These are phyloP conservation scores for Cryptococcus sp. DNA, from an alignment of 1,284 basidiomycete species.

Conservation along the genomic window DNA sequence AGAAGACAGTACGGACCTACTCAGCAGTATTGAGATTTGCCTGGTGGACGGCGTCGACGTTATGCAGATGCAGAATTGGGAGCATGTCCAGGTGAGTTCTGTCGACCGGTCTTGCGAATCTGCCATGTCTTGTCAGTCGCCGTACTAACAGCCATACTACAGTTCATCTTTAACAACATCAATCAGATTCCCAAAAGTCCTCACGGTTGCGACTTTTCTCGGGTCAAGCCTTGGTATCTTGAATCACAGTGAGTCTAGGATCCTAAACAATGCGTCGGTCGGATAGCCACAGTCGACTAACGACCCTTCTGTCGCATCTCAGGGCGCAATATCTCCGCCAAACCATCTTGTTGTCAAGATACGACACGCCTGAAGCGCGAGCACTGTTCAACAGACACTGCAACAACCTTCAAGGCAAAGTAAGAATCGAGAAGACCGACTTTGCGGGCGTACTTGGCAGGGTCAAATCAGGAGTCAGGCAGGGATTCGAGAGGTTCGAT, in stretches of 20 bases:
- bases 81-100: slow-evolving; percentile 77
- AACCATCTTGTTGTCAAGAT: slow-evolving; percentile 81
- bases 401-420: slow-evolving; percentile 82
- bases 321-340: slow-evolving; percentile 83
- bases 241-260: slow-evolving; percentile 73
- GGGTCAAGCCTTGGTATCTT: slow-evolving; percentile 96
- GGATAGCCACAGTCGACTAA: slow-evolving; percentile 1
- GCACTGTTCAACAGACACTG: slow-evolving; percentile 71
- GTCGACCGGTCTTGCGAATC: neutral
- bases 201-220: slow-evolving; percentile 91
- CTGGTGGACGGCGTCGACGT: slow-evolving; percentile 92
- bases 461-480: slow-evolving; percentile 76
- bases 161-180: slow-evolving; percentile 83
- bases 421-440: slow-evolving; percentile 62
- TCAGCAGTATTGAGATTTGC: slow-evolving; percentile 91
- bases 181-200: slow-evolving; percentile 90
- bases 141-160: slow-evolving; percentile 4
- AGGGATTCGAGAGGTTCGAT: slow-evolving; percentile 59
- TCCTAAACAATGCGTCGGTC: neutral
- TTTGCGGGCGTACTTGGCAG: slow-evolving; percentile 65
- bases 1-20: slow-evolving; percentile 85
- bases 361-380: slow-evolving; percentile 86
- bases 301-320: slow-evolving; percentile 1
- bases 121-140: neutral
- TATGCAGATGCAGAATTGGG: slow-evolving; percentile 99